phyloP scores from a whole-genome alignment of 164 flowering plant genomes.

The Stephania yunnanensis region DNA sequence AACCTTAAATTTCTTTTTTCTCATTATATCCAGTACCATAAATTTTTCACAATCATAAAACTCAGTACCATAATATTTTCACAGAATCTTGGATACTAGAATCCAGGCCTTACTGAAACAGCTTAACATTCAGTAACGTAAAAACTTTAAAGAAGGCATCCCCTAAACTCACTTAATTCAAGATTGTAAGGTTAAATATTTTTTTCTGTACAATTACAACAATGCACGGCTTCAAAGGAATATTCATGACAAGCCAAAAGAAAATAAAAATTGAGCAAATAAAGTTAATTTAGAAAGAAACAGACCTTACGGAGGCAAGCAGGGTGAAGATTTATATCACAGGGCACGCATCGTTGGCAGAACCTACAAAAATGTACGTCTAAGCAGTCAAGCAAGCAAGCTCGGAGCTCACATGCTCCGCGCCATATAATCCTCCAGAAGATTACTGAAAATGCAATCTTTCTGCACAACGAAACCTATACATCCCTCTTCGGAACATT shows the following conservation, averaged over 20 bases:
- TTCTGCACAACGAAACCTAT: neutral
- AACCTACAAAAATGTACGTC: neutral
- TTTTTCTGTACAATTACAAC: conserved; percentile 1
- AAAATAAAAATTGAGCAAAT: neutral
- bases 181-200: neutral
- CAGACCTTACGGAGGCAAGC: neutral
- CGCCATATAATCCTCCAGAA: neutral
- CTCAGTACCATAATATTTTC: too few relatives aligned
- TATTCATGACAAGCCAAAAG: neutral
- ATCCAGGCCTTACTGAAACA: too few relatives aligned
- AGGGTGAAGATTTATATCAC: neutral
- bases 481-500: neutral
- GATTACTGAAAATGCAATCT: neutral
- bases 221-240: neutral
- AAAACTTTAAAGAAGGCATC: too few relatives aligned
- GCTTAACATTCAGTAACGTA: too few relatives aligned
- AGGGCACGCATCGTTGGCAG: neutral
- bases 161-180: neutral
- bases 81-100: too few relatives aligned
- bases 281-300: neutral
- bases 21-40: too few relatives aligned
- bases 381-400: neutral
- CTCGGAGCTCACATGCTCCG: neutral
- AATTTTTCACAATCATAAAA: too few relatives aligned
- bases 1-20: too few relatives aligned